These are phyloP conservation scores for Kuraishia cidri DNA, from an alignment of 805 yeast genomes.

Conservation along the genomic window DNA sequence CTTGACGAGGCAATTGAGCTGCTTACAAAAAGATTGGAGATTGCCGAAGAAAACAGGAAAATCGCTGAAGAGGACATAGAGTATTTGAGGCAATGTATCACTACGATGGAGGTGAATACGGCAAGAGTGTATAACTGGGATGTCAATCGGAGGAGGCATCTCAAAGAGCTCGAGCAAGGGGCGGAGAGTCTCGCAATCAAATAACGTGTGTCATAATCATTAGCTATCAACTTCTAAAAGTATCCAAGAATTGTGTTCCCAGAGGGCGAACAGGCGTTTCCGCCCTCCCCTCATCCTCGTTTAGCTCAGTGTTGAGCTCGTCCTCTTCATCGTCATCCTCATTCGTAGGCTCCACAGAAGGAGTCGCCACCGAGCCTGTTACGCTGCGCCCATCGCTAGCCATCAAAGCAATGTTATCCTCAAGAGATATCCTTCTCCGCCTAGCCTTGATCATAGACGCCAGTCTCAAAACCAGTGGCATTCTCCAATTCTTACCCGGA, in stretches of 20 bases:
- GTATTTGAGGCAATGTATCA: slow-evolving; percentile 77
- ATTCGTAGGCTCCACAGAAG: too few relatives aligned
- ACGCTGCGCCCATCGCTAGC: slow-evolving; percentile 1
- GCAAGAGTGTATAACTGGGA: slow-evolving; percentile 90
- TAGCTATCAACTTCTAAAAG: slow-evolving; percentile 34
- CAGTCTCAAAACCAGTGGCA: slow-evolving; percentile 17
- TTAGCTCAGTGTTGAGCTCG: slow-evolving; percentile 12
- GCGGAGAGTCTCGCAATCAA: not conserved
- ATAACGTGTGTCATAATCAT: not conserved
- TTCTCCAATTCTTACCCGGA: slow-evolving; percentile 27
- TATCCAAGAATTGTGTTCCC: slow-evolving; percentile 51
- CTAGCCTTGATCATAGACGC: slow-evolving; percentile 9
- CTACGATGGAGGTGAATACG: slow-evolving; percentile 96
- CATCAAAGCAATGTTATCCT: slow-evolving; percentile 2
- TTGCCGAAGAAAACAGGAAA: slow-evolving; percentile 49
- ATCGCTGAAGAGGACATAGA: slow-evolving; percentile 79
- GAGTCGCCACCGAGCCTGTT: too few relatives aligned
- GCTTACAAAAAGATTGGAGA: slow-evolving; percentile 48
- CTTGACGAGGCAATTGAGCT: slow-evolving; percentile 77
- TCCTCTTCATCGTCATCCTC: slow-evolving; percentile 17
- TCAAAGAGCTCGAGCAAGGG: slow-evolving; percentile 28
- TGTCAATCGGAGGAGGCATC: slow-evolving; percentile 61
- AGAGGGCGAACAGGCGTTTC: slow-evolving; percentile 57
- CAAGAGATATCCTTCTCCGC: slow-evolving; percentile 3
- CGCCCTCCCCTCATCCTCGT: slow-evolving; percentile 27